These are phyloP conservation scores for Hericium coralloides DNA, from an alignment of 768 basidiomycete genomes.

Conservation along the genomic window DNA sequence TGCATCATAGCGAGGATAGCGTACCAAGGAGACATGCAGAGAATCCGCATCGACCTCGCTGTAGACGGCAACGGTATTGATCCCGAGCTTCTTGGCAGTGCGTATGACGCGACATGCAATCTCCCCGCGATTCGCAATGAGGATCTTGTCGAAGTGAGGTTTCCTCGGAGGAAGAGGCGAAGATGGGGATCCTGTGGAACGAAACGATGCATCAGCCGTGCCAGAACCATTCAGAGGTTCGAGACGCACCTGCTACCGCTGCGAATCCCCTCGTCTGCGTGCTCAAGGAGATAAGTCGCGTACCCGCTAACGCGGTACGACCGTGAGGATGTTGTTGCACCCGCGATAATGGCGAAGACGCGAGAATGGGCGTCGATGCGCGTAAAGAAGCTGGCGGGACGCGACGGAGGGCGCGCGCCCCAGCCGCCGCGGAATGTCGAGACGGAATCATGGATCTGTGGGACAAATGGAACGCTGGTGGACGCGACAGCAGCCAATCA, in stretches of 20 bases:
- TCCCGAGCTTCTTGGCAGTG: slow-evolving; percentile 79
- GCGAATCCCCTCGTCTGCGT: slow-evolving; percentile 2
- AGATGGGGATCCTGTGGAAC: background rate
- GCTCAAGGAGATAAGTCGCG: background rate
- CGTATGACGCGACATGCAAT: slow-evolving; percentile 94
- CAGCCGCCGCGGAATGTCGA: background rate
- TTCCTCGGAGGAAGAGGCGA: slow-evolving; percentile 13
- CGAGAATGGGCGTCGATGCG: background rate
- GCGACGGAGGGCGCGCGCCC: background rate
- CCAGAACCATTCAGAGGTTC: background rate
- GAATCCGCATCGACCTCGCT: slow-evolving; percentile 79
- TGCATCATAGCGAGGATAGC: slow-evolving; percentile 2
- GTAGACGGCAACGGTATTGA: slow-evolving; percentile 88
- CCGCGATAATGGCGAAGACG: background rate
- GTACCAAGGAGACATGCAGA: slow-evolving; percentile 74
- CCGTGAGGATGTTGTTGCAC: background rate
- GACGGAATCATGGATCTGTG: background rate
- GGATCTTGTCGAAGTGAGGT: slow-evolving; percentile 82
- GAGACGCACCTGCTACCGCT: slow-evolving; percentile 3
- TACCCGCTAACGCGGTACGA: too few species aligned
- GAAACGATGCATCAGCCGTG: background rate
- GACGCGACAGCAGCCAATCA: background rate
- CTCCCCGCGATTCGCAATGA: slow-evolving; percentile 90
- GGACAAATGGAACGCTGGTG: background rate
- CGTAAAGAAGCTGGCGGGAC: background rate